phyloP scores from a whole-genome alignment of 2,329 filamentous ascomycete species.

The Aulographum hederae region DNA sequence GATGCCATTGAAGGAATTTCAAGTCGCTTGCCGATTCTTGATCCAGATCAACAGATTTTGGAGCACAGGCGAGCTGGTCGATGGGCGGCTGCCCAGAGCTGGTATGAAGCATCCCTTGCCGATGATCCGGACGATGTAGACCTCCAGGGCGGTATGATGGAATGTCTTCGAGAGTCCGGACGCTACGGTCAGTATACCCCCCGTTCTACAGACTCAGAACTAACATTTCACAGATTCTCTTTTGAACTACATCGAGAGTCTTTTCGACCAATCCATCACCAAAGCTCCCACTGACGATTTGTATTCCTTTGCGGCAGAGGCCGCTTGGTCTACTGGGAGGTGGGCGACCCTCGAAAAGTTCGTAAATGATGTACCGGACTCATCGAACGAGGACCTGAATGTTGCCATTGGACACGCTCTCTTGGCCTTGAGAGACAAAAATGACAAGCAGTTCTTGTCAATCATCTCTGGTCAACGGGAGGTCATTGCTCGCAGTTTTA shows the following conservation, averaged over 20 bases:
- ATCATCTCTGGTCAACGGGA: constrained; percentile 48
- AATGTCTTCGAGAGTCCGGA: constrained; percentile 84
- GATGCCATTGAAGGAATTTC: constrained; percentile 93
- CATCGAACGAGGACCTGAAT: constrained; percentile 51
- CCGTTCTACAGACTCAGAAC: constrained; percentile 7
- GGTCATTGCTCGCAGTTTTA: constrained; percentile 55
- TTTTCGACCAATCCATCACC: too few relatives aligned
- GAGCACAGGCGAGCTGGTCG: constrained; percentile 84
- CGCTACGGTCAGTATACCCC: constrained; percentile 53
- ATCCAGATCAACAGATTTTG: constrained; percentile 82
- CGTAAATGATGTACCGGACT: constrained; percentile 20
- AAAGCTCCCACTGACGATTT: too few relatives aligned
- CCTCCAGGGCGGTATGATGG: constrained; percentile 65
- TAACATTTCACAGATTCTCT: constrained; percentile 45
- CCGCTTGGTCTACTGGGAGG: constrained; percentile 74
- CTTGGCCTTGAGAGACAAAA: constrained; percentile 36
- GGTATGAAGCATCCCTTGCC: constrained; percentile 84
- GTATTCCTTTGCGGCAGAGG: constrained; percentile 72
- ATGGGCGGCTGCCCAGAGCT: constrained; percentile 89
- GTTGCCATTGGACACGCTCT: constrained; percentile 56
- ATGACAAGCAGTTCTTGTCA: constrained; percentile 32
- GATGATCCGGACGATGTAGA: constrained; percentile 61
- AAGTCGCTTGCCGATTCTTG: constrained; percentile 66
- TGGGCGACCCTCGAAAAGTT: constrained; percentile 57
- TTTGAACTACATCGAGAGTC: constrained; percentile 69